Conservation (phyloP, 495 filamentous ascomycete genomes). For the Delitschia confertaspora region DNA sequence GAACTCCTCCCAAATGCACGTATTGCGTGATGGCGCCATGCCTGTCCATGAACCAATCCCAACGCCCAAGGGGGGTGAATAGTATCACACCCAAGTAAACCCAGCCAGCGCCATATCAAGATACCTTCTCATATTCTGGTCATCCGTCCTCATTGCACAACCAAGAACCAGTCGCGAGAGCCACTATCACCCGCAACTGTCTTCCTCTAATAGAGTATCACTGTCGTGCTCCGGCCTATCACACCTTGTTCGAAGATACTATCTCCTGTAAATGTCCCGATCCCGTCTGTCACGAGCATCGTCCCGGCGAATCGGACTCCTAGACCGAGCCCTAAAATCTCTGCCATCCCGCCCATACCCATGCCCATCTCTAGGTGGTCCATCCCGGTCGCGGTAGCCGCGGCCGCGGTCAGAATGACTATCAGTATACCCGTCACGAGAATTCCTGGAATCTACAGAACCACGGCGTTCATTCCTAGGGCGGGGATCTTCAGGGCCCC, state of each 20-base stretch:
- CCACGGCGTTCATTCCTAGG: conserved; percentile 22
- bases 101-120: background rate
- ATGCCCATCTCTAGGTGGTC: conserved; percentile 12
- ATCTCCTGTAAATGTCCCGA: conserved; percentile 19
- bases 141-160: background rate
- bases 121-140: background rate
- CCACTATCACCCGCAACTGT: too few relatives aligned
- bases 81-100: background rate
- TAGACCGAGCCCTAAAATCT: conserved; percentile 13
- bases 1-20: too few relatives aligned
- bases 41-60: too few relatives aligned
- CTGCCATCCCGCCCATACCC: conserved; percentile 18
- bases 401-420: conserved; percentile 16
- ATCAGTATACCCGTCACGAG: conserved; percentile 14
- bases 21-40: too few relatives aligned
- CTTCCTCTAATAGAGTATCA: too few relatives aligned
- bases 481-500: conserved; percentile 21
- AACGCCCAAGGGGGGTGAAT: background rate
- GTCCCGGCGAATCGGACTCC: conserved; percentile 20
- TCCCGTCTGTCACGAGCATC: conserved; percentile 17
- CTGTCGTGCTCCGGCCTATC: too few relatives aligned
- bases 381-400: conserved; percentile 17
- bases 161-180: too few relatives aligned
- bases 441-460: conserved; percentile 25
- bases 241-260: too few relatives aligned